phyloP scores from a whole-genome alignment of 2,329 filamentous ascomycete genomes.

The Rhynchosporium graminicola region DNA sequence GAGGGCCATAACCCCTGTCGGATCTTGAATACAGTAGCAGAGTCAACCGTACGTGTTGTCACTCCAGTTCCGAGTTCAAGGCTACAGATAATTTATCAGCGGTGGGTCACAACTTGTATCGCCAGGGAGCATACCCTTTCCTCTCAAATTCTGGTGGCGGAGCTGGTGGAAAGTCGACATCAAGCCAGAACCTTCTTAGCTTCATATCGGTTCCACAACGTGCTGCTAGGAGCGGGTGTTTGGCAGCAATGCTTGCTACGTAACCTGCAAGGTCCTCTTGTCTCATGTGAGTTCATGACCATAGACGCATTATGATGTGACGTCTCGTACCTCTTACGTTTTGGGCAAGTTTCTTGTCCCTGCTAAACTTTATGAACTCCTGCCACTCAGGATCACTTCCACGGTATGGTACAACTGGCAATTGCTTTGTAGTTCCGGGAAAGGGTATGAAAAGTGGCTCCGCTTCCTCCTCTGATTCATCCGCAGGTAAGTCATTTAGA shows the following conservation, averaged over 20 bases:
- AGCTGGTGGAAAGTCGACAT: slow-evolving; percentile 58
- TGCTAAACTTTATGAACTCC: slow-evolving; percentile 59
- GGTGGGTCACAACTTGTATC: not conserved
- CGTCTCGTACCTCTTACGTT: slow-evolving; percentile 27
- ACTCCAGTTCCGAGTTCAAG: slow-evolving; percentile 53
- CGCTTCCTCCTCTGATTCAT: slow-evolving; percentile 47
- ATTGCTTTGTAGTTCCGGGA: slow-evolving; percentile 55
- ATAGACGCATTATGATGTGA: not conserved
- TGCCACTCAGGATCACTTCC: slow-evolving; percentile 64
- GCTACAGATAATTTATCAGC: slow-evolving; percentile 42
- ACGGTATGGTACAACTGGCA: slow-evolving; percentile 53
- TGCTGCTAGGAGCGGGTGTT: slow-evolving; percentile 46
- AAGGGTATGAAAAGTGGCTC: slow-evolving; percentile 61
- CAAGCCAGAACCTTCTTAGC: slow-evolving; percentile 57
- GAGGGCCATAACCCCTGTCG: slow-evolving; percentile 56
- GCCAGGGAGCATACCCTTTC: slow-evolving; percentile 52
- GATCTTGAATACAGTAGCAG: slow-evolving; percentile 47
- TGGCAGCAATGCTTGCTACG: slow-evolving; percentile 47
- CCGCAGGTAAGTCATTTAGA: slow-evolving; percentile 47
- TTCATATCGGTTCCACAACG: slow-evolving; percentile 51
- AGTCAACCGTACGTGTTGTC: slow-evolving; percentile 51
- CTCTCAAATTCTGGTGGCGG: slow-evolving; percentile 62
- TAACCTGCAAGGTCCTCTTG: slow-evolving; percentile 49
- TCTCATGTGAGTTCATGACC: slow-evolving; percentile 26
- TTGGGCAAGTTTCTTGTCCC: slow-evolving; percentile 50